These are phyloP conservation scores for Russula vinacea DNA, from an alignment of 768 basidiomycete species.

Conservation along the genomic window DNA sequence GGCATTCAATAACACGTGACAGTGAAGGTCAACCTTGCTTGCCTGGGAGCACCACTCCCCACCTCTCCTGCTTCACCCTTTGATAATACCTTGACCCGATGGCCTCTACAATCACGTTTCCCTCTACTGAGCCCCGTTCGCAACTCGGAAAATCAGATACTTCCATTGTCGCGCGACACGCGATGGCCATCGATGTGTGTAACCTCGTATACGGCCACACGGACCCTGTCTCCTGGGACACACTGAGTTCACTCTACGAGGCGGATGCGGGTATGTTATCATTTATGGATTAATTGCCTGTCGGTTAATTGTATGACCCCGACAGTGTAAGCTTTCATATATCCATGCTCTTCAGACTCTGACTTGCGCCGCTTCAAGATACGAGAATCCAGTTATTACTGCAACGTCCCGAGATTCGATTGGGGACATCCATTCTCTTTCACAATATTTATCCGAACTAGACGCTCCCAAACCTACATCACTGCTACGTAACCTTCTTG, in stretches of 20 bases:
- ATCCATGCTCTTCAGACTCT: conserved; percentile 41
- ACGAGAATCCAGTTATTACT: conserved; percentile 77
- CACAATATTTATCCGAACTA: conserved; percentile 55
- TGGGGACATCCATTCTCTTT: conserved; percentile 63
- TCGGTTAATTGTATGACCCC: conserved; percentile 17
- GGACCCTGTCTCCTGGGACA: conserved; percentile 46
- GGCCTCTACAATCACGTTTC: conserved; percentile 32
- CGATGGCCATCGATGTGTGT: conserved; percentile 66
- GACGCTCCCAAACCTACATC: conserved; percentile 68
- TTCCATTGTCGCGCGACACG: conserved; percentile 42
- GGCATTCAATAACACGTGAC: conserved; percentile 21
- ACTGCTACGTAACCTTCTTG: conserved; percentile 55
- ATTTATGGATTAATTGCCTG: conserved; percentile 13
- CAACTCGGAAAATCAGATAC: conserved; percentile 25
- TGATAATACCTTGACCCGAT: conserved; percentile 36
- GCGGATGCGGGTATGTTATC: conserved; percentile 57
- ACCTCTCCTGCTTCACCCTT: conserved; percentile 28
- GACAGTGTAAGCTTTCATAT: conserved; percentile 27
- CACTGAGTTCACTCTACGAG: conserved; percentile 65
- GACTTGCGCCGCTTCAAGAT: conserved; percentile 43
- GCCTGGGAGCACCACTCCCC: not conserved
- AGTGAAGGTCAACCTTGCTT: not conserved
- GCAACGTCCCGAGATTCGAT: conserved; percentile 72
- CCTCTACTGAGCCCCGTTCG: conserved; percentile 14
- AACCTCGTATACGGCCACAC: conserved; percentile 63